Evolutionary conservation across 495 filamentous ascomycete genomes (phyloP).

Genomic region (Thermothielavioides terrestris): DNA sequence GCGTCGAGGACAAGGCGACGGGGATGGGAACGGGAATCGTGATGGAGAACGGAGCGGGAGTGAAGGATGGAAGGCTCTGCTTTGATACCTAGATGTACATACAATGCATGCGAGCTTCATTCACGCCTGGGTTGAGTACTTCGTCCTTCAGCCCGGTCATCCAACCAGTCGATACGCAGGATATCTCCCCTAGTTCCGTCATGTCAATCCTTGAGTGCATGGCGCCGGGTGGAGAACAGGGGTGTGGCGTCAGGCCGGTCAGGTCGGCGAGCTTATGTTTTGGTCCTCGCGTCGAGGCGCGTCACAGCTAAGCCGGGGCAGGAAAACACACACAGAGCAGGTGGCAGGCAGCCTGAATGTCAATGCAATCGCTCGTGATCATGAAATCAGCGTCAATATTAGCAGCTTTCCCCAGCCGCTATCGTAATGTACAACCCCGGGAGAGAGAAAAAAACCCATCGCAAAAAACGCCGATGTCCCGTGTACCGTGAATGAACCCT

Average conservation of each 20-base stretch:
- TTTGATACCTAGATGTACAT: too few species aligned
- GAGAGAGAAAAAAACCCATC: conserved; percentile 20
- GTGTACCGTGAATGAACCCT: conserved; percentile 20
- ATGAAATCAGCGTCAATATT: conserved; percentile 10
- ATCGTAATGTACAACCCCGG: conserved; percentile 32
- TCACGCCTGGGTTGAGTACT: too few species aligned
- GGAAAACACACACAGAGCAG: background rate
- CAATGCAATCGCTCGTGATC: too few species aligned
- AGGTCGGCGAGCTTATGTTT: background rate
- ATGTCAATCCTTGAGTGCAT: too few species aligned
- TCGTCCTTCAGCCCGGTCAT: too few species aligned
- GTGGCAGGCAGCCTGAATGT: background rate
- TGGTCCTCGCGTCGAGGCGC: background rate
- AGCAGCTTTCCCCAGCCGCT: conserved; percentile 10
- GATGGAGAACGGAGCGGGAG: too few species aligned
- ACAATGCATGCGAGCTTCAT: too few species aligned
- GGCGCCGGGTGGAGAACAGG: too few species aligned
- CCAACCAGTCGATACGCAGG: too few species aligned
- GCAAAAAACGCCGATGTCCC: conserved; percentile 35
- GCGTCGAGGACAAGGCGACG: background rate
- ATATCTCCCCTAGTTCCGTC: too few species aligned
- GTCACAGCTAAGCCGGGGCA: background rate
- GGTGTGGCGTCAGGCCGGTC: background rate
- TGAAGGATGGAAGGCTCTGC: too few species aligned
- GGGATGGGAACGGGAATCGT: conserved; percentile 10